Base-by-base conservation (phyloP, 108 stramenopile genomes). In the Pseudonitzschia delicatissima region DNA sequence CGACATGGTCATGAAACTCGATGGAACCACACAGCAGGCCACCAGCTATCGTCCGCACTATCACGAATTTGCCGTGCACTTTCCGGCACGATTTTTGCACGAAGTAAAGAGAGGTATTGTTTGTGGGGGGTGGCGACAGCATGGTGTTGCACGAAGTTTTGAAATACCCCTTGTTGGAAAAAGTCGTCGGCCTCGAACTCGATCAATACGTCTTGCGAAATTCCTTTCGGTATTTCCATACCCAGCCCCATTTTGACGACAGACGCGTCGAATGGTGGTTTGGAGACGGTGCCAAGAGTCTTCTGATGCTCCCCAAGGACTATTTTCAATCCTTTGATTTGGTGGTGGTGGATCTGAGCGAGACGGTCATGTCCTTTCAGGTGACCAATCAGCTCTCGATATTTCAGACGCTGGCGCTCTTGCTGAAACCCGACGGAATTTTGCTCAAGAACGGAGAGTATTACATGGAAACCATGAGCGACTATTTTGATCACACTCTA, bases 171-270 rank as follows among this genome's bases (percentile, higher is more conserved):
- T 69, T 71, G 26, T 48, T 94, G 21, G 92, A 94, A 58, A 52
- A 85, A 26, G 81, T 89, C 1, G 76, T 94, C 42, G 92, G 92
- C 5, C 72, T 94, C 59, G 92, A 94, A 67, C 45, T 94, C 45
- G 92, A 94, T 72, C 92, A 94, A 57, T 76, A 77, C 67, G 87
- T 94, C 1, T 77, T 83, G 1, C 66, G 92, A 27, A 70, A 81
- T 42, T 71, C 69, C 40, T 86, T 88, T 67, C 87, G 86, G 52
- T 79, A 91, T 72, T 86, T 91, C 53, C 72, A 80, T 15, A 85
- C 92, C 3, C 87, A 94, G 67, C 89, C 92, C 13, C 92, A 94
- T 59, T 94, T 87, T 70, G 87, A 94, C 50, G 78, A 91, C 69
- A 71, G 77, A 18, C 73, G 82, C 20, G 92, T 94, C 53, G 82